Conservation (phyloP, 2,329 filamentous ascomycete species). For the Sphaerulina musiva region DNA sequence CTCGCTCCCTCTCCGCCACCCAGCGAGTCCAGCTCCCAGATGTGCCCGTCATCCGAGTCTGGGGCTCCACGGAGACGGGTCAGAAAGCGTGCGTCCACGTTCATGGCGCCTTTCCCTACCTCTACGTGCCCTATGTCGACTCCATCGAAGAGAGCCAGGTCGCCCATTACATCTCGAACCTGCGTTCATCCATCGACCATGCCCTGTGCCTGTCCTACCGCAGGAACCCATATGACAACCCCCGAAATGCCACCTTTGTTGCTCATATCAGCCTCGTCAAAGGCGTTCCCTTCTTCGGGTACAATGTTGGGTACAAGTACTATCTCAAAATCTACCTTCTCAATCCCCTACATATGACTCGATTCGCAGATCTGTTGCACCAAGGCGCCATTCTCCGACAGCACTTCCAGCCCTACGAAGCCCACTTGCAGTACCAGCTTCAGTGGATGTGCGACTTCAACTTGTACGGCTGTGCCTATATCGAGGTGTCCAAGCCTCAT, state of each 20-base stretch:
- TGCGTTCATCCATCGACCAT: constrained; percentile 85
- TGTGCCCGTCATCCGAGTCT: constrained; percentile 81
- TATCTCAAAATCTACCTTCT: constrained; percentile 94
- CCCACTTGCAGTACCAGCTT: constrained; percentile 81
- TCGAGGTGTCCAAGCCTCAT: constrained; percentile 60
- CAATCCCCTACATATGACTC: constrained; percentile 79
- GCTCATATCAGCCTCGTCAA: constrained; percentile 89
- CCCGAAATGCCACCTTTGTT: constrained; percentile 62
- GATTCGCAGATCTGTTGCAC: constrained; percentile 76
- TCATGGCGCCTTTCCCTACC: constrained; percentile 89
- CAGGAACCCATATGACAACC: constrained; percentile 61
- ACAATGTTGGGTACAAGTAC: constrained; percentile 81
- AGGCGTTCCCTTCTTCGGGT: constrained; percentile 91
- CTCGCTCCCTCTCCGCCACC: constrained; percentile 52
- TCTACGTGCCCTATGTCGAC: constrained; percentile 57
- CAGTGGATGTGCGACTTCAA: constrained; percentile 99
- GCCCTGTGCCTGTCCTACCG: constrained; percentile 81
- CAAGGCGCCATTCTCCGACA: constrained; percentile 82
- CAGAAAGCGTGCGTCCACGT: constrained; percentile 95
- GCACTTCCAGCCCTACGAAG: constrained; percentile 85
- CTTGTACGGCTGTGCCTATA: constrained; percentile 84
- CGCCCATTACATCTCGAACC: constrained; percentile 63
- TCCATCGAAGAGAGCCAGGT: constrained; percentile 46
- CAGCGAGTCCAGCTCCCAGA: constrained; percentile 58
- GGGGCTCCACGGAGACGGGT: constrained; percentile 87